These are phyloP conservation scores for Phyllosticta citribraziliensis DNA, from an alignment of 2,329 filamentous ascomycete species.

Conservation along the genomic window DNA sequence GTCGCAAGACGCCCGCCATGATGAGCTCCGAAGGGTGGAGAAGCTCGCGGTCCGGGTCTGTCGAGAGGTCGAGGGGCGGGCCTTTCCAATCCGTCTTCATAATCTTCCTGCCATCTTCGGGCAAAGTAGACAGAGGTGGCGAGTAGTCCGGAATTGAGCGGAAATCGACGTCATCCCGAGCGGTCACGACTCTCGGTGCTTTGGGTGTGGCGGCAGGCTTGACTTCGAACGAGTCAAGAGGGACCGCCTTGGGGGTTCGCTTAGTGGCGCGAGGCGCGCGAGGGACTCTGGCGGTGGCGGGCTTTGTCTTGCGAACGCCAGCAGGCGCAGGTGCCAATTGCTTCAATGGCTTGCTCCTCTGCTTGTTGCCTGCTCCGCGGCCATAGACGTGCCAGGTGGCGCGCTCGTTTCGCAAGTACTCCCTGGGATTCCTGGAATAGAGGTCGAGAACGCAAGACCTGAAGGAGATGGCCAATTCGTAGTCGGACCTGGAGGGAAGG, in stretches of 20 bases:
- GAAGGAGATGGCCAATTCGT: conserved; percentile 25
- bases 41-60: conserved; percentile 58
- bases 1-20: conserved; percentile 67
- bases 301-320: conserved; percentile 23
- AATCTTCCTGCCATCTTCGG: conserved; percentile 48
- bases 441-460: conserved; percentile 27
- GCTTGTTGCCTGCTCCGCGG: conserved; percentile 21
- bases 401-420: conserved; percentile 45
- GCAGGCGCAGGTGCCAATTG: conserved; percentile 29
- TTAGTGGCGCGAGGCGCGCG: conserved; percentile 26
- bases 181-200: conserved; percentile 56
- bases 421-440: conserved; percentile 35
- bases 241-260: conserved; percentile 22
- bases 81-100: conserved; percentile 87
- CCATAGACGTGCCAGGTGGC: conserved; percentile 36
- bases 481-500: conserved; percentile 27
- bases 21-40: conserved; percentile 70
- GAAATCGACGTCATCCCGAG: conserved; percentile 77
- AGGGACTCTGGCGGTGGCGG: conserved; percentile 22
- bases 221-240: conserved; percentile 29
- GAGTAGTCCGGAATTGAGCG: conserved; percentile 60
- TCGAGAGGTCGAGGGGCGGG: conserved; percentile 62
- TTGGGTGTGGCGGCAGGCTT: conserved; percentile 28
- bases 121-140: conserved; percentile 57
- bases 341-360: conserved; percentile 24